Base-by-base conservation (phyloP, 352 stramenopile genomes). In the Globisporangium nodosum region DNA sequence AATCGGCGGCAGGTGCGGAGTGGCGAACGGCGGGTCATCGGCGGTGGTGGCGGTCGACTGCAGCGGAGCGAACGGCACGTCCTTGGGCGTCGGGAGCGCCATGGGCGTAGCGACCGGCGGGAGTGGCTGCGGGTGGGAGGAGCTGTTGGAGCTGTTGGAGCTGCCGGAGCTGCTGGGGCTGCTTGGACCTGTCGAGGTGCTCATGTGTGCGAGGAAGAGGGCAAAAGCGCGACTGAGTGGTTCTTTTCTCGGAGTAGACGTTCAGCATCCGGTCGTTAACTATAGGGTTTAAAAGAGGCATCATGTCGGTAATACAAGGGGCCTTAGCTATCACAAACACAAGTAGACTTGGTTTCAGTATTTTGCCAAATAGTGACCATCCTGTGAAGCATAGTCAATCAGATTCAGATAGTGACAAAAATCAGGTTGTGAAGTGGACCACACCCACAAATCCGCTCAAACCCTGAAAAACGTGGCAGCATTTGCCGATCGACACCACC, bases 1-100 rank as follows among this genome's bases (percentile, higher is more conserved):
- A 43, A 85, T 81, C 18, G 73, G 73, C 11, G 73, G 73, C 30
- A 85, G 51, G 13, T 49, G 43, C n/a, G 43, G 20, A n/a, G 20
- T 51, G 6, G 56, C 52, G 49, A 81, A 85, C 54, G 72, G 72
- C 35, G 35, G 7, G n/a, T 57, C 58, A 15, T 70, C 61, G 21
- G 63, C 40, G 12, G 50, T 24, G 5, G 30, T 24, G 24, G 16
- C 54, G 12, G 33, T 49, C 33, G 39, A 48, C n/a, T 47, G n/a
- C n/a, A 65, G 52, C 6, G 52, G 46, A 39, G 58, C 52, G 35
- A 56, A 65, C 12, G 33, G 45, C 45, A 43, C 46, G 24, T 21
- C 40, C 30, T 65, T 65, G 6, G 59, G 16, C n/a, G 37, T 33
- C 12, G 46, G 59, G 2, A 48, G 47, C 40, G 59, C 52, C 11